These are phyloP conservation scores for Malus orientalis DNA, from an alignment of 306 rosid genomes.

Conservation along the genomic window DNA sequence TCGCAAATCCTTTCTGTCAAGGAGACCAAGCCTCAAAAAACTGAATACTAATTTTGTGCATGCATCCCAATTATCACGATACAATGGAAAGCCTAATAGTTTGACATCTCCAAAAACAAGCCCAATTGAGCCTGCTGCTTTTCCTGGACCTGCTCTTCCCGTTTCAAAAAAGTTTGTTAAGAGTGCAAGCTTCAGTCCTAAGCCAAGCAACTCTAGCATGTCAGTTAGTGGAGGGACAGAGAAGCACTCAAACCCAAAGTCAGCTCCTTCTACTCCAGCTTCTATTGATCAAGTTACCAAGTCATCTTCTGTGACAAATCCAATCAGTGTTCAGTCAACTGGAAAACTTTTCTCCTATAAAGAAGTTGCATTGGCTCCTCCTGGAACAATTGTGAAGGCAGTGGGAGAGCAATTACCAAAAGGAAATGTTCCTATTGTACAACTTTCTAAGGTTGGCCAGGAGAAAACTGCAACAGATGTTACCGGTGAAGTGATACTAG, in stretches of 20 bases:
- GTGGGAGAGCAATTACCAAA: constrained; percentile 67
- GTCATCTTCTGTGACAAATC: constrained; percentile 36
- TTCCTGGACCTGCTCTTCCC: constrained; percentile 42
- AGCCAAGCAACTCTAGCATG: constrained; percentile 34
- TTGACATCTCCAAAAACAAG: constrained; percentile 49
- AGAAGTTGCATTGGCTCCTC: constrained; percentile 98
- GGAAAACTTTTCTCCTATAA: constrained; percentile 88
- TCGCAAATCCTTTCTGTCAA: constrained; percentile 69
- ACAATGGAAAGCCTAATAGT: constrained; percentile 55
- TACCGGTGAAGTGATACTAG: constrained; percentile 18
- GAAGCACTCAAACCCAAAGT: constrained; percentile 49
- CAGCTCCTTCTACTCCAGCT: constrained; percentile 67
- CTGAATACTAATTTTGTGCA: constrained; percentile 69
- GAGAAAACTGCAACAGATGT: constrained; percentile 29
- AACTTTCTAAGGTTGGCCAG: constrained; percentile 32
- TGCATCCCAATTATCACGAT: constrained; percentile 58
- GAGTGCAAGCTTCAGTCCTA: constrained; percentile 81
- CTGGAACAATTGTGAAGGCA: constrained; percentile 92
- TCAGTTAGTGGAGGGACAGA: constrained; percentile 36
- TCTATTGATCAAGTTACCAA: constrained; percentile 45
- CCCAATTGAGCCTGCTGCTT: constrained; percentile 45
- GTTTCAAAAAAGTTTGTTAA: constrained; percentile 48
- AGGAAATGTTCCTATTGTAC: constrained; percentile 32
- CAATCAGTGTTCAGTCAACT: constrained; percentile 56
- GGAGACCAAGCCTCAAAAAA: constrained; percentile 88